Base-by-base conservation (phyloP, 208 protist genomes). In the Acanthamoeba sp. region DNA sequence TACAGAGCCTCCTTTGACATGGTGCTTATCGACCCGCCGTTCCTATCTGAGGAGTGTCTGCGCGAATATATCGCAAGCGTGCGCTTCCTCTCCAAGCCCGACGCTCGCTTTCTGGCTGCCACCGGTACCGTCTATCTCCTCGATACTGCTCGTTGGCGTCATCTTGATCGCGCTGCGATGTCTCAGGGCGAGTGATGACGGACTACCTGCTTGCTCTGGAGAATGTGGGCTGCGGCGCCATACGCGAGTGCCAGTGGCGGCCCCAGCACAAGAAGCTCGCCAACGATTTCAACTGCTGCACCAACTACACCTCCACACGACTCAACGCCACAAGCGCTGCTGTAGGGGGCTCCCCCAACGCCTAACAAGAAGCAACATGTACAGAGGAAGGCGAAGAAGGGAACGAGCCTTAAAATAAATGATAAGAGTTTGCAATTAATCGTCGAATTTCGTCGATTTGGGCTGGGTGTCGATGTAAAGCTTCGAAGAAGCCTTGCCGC, bases 371-470 rank as follows among this genome's bases (percentile, higher is more conserved):
- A 16, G 45, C 45, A 9, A 50, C 10, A 16, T 50, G 45, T 50
- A 50, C 45, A 50, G 45, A 50, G 45, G 45, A 50, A 50, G 45
- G 45, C 45, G 45, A 50, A 16, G 45, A 16, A 2, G 45, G 0
- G 45, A 50, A 12, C 12, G 45, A 3, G 12, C 4, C 18, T 50
- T 16, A 7, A 50, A 2, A 50, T 50, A 10, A 48, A 48, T 10
- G 42, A n/a, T n/a, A n/a, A n/a, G n/a, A n/a, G n/a, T 80, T 27
- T 7, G 5, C 27, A 7, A 42, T 84, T 84, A 84, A 84, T 84
- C 73, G n/a, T 84, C 73, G 38, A 84, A 84, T 34, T 84, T 84
- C 4, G 52, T 84, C 38, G 73, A 84, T 34, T 84, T 84, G 6
- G 73, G 73, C 0, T 84, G 36, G 9, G 34, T 29, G 38, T 84